phyloP scores from a whole-genome alignment of 768 basidiomycete genomes.

The Leccinum subtestaceum region DNA sequence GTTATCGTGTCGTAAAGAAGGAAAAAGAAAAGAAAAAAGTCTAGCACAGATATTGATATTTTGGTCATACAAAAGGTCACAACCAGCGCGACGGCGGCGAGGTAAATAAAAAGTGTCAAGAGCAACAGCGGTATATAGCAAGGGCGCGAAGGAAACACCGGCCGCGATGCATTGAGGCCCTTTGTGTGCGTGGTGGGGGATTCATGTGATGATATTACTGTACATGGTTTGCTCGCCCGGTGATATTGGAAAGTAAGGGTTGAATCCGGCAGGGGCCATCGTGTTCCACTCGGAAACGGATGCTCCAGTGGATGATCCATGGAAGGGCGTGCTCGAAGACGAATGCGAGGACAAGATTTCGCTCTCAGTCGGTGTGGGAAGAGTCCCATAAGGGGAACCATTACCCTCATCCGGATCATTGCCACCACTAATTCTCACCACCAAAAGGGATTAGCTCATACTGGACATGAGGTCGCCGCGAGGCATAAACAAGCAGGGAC shows the following conservation, averaged over 20 bases:
- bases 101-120: conserved; percentile 24
- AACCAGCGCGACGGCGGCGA: conserved; percentile 27
- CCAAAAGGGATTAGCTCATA: conserved; percentile 30
- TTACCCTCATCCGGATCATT: conserved; percentile 49
- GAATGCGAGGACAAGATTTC: conserved; percentile 52
- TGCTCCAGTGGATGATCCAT: conserved; percentile 43
- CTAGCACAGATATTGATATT: conserved; percentile 30
- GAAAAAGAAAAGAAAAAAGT: conserved; percentile 4
- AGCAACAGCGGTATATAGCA: conserved; percentile 12
- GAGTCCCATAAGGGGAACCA: conserved; percentile 51
- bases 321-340: conserved; percentile 41
- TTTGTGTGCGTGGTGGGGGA: background rate
- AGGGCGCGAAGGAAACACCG: background rate
- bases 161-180: background rate
- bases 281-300: conserved; percentile 62
- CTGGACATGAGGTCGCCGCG: conserved; percentile 32
- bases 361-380: conserved; percentile 59
- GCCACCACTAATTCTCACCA: conserved; percentile 46
- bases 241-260: conserved; percentile 65
- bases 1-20: conserved; percentile 15
- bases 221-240: conserved; percentile 55
- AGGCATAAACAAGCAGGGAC: conserved; percentile 35
- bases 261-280: conserved; percentile 54
- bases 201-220: conserved; percentile 55
- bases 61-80: conserved; percentile 28